These are phyloP conservation scores for Cryphonectria japonica DNA, from an alignment of 2,329 filamentous ascomycete species.

Conservation along the genomic window DNA sequence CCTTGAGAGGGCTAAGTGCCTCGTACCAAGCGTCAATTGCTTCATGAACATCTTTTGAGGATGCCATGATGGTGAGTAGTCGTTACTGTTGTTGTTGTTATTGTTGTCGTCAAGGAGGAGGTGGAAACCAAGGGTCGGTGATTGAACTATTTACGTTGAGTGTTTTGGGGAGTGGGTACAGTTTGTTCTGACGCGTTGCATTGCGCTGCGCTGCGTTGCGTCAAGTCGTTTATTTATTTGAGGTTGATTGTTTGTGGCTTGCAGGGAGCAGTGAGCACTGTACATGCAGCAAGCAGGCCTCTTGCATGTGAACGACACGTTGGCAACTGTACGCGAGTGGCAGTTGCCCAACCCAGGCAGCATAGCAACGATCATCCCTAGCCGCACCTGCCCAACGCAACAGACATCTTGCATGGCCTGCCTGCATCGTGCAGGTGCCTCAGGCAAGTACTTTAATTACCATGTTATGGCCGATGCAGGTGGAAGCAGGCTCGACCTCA, in stretches of 20 bases:
- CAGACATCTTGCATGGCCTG: background rate
- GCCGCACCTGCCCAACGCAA: background rate
- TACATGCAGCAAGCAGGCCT: background rate
- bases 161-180: background rate
- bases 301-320: background rate
- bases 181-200: background rate
- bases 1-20: slow-evolving; percentile 37
- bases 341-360: background rate
- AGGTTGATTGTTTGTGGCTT: background rate
- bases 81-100: background rate
- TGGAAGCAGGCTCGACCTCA: background rate
- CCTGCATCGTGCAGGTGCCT: background rate
- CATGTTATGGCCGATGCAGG: too few relatives aligned
- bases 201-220: too few relatives aligned
- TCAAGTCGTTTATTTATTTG: too few relatives aligned
- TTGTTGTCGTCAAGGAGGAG: background rate
- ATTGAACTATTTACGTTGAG: background rate
- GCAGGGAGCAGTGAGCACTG: background rate
- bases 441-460: background rate
- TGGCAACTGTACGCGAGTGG: background rate
- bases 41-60: background rate
- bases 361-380: background rate
- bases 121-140: background rate
- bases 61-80: slow-evolving; percentile 16
- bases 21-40: slow-evolving; percentile 29